Base-by-base conservation (phyloP, 2,329 filamentous ascomycete genomes). In the Zymoseptoria passerinii region DNA sequence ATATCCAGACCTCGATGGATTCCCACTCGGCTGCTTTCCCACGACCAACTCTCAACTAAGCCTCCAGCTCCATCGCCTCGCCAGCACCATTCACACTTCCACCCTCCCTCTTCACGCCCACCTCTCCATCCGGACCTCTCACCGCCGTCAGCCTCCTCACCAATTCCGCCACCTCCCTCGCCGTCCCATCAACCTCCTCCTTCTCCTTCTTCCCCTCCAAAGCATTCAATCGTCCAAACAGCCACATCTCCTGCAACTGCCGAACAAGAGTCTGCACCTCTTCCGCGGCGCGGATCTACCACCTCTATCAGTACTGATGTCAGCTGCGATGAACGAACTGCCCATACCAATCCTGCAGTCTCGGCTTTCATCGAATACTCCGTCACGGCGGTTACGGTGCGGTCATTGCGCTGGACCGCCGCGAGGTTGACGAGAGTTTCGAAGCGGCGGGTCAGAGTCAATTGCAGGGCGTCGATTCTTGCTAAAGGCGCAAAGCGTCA, bases 241-340 rank as follows among this genome's bases (percentile, higher is more conserved):
- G 74, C 85, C 85, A 87, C 20, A 83, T 76, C 67, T 87, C 84
- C 68, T 87, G 86, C 72, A 88, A 75, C 27, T 80, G 78, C 20
- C 84, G 79, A 27, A 82, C 84, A 13, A 87, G 70, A 10, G 79
- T 78, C 58, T 85, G 77, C 9, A 86, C 75, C 56, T 86, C 83
- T 72, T 88, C 84, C 13, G 81, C 80, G 1, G 82, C 79, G 58
- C 81, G 80, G 62, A 86, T 80, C 83, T 82, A 58, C 4, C 20
- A 58, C 4, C 20, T 29, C 4, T 16, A 10, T 55, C 48, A 62
- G 44, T 50, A 65, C 28, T 29, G 23, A 23, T 4, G 4, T 28
- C 19, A 20, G 53, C 20, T 20, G 8, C 44, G 27, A 27, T 8
- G 52, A 49, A 20, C 2, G 29, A 13, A 4, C 29, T 6, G 29